Base-by-base conservation (phyloP, 2,329 filamentous ascomycete genomes). In the Plenodomus tracheiphilus region DNA sequence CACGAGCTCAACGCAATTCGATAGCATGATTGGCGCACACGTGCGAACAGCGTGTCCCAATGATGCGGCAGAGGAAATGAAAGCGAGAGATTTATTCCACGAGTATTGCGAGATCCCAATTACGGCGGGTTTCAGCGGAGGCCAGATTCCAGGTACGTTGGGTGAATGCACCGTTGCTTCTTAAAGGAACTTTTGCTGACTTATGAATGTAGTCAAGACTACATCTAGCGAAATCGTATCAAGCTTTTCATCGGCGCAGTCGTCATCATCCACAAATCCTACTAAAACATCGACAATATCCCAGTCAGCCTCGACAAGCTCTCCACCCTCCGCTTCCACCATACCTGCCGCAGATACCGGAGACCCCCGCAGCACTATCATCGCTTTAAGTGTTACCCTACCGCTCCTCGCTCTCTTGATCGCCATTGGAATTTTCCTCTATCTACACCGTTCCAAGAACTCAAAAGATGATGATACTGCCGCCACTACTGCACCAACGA, bases 1-100 rank as follows among this genome's bases (percentile, higher is more conserved):
- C 18, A 18, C 32, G 7, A 53, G 48, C n/a, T 59, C 54, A 0
- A 37, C 49, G n/a, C 47, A 55, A 19, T 52, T 49, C 39, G 37
- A 25, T 4, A 51, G 49, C 34, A 43, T 54, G 47, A 62, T 62
- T 20, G 46, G 46, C 13, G 43, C 43, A 1, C 42, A 47, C 15
- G 52, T 62, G 2, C 21, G 36, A 4, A 50, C 43, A 4, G 52
- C 53, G 6, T 62, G 58, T 38, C 4, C 16, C 9, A 20, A 18
- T 18, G 35, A 20, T 18, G n/a, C 37, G 5, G 37, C 39, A 2
- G 54, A 58, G 43, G 46, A 45, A 4, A 44, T 41, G 7, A 43
- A 44, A 10, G 57, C 54, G 1, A 19, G 53, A 1, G 47, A 54
- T 8, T 47, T 58, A 2, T 60, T 60, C 38, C 28, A 39, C 19